Conservation (phyloP, 306 rosid genomes). For the Medicago arabica region DNA sequence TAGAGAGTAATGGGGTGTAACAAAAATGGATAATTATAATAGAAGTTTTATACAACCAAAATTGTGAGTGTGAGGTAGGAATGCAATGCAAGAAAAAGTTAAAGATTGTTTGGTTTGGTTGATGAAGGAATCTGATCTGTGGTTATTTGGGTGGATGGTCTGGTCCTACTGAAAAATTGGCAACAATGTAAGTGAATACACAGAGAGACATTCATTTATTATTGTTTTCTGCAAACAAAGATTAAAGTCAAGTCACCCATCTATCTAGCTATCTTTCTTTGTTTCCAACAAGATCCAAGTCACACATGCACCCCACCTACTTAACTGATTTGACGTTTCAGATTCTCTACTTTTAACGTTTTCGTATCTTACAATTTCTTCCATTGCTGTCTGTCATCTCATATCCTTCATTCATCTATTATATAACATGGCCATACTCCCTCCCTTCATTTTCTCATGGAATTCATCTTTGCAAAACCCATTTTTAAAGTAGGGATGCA, state of each 20-base stretch:
- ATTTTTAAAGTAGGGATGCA: too few relatives aligned
- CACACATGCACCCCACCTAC: constrained; percentile 62
- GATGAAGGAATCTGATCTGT: constrained; percentile 1
- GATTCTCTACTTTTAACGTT: constrained; percentile 71
- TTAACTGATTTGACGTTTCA: constrained; percentile 89
- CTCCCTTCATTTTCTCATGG: too few relatives aligned
- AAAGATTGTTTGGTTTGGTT: neutral
- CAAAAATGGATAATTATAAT: neutral
- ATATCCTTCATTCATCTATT: neutral
- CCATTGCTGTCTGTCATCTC: neutral
- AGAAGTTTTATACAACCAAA: too few relatives aligned
- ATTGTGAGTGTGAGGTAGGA: neutral
- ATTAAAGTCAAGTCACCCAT: constrained; percentile 44
- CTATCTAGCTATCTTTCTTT: constrained; percentile 39
- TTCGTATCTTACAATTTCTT: constrained; percentile 45
- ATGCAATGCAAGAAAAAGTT: neutral
- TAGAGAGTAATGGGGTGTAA: too few relatives aligned
- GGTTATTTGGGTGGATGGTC: constrained; percentile 33
- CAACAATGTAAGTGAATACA: constrained; percentile 26
- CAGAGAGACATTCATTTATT: constrained; percentile 44
- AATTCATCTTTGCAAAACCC: too few relatives aligned
- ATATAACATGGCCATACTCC: too few relatives aligned
- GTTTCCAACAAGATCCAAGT: constrained; percentile 58
- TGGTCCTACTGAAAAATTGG: constrained; percentile 33
- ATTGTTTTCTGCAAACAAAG: constrained; percentile 41